These are phyloP conservation scores for Vanrija sp. DNA, from an alignment of 1,284 basidiomycete species.

Conservation along the genomic window DNA sequence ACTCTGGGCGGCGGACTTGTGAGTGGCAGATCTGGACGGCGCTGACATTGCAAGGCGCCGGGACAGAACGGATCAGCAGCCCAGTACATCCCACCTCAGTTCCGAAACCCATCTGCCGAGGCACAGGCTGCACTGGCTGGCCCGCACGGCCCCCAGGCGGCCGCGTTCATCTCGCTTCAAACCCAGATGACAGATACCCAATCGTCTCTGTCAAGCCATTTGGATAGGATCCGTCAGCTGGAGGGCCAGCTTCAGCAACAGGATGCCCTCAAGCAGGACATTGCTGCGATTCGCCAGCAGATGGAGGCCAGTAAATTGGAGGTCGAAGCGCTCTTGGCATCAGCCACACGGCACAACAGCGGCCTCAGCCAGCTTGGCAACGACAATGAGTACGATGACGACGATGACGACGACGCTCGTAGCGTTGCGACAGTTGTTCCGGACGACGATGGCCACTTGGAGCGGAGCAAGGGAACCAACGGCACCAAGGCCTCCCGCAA, in stretches of 20 bases:
- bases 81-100: conserved; percentile 44
- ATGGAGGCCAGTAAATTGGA: conserved; percentile 58
- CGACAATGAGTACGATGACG: conserved; percentile 57
- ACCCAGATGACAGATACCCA: conserved; percentile 82
- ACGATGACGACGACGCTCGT: conserved; percentile 48
- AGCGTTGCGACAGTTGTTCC: conserved; percentile 44
- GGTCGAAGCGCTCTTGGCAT: conserved; percentile 33
- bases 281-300: conserved; percentile 65
- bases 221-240: conserved; percentile 78
- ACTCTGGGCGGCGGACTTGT: conserved; percentile 80
- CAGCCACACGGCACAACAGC: conserved; percentile 23
- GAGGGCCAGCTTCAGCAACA: conserved; percentile 78
- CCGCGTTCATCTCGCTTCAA: conserved; percentile 64
- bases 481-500: conserved; percentile 10
- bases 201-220: conserved; percentile 67
- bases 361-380: conserved; percentile 41
- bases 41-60: conserved; percentile 47
- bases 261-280: conserved; percentile 76
- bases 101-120: conserved; percentile 40
- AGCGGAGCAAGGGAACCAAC: conserved; percentile 49
- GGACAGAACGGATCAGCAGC: conserved; percentile 48
- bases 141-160: conserved; percentile 43
- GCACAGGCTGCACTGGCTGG: conserved; percentile 45
- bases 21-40: conserved; percentile 34
- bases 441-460: conserved; percentile 46